A percentile compares a stretch with the other conserved stretches of the same genome.
Evolutionary conservation across 345 rosid genomes (phyloP).

Genomic region (Melaleuca alternifolia): DNA sequence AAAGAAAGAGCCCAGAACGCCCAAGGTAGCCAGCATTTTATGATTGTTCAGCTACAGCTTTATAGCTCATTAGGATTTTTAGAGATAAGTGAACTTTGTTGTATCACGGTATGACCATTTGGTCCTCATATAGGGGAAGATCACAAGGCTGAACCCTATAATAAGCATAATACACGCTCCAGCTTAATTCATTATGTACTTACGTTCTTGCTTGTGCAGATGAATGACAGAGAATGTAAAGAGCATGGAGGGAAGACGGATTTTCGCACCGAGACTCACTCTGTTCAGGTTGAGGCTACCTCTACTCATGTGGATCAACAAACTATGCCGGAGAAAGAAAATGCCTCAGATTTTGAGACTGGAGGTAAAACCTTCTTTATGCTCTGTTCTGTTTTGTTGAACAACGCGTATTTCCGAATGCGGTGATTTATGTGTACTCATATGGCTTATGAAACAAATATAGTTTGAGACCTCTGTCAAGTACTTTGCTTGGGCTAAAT

Average conservation of each 20-base stretch:
- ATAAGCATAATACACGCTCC: background rate
- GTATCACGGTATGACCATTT: background rate
- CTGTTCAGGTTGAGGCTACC: slow-evolving; percentile 1
- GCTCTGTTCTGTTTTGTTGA: background rate
- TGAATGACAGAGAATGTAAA: slow-evolving; percentile 14
- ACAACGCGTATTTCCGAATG: background rate
- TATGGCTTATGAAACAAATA: background rate
- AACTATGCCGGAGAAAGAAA: slow-evolving; percentile 15
- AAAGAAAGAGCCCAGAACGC: background rate
- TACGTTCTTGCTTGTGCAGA: slow-evolving; percentile 24
- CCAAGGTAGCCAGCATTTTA: background rate
- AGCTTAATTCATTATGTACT: background rate
- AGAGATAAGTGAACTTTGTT: background rate
- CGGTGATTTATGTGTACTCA: background rate
- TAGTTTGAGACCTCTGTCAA: background rate
- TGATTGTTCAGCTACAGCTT: background rate
- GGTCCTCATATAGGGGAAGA: background rate
- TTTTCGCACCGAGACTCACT: slow-evolving; percentile 2
- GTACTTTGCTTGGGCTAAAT: background rate
- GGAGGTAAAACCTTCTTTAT: slow-evolving; percentile 32
- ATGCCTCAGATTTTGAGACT: slow-evolving; percentile 17
- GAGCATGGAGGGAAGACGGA: slow-evolving; percentile 21
- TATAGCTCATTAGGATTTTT: background rate
- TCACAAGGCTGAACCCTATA: background rate
- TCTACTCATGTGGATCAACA: slow-evolving; percentile 9